Base-by-base conservation (phyloP, 257 asterid genomes). In the Penstemon eatonii region DNA sequence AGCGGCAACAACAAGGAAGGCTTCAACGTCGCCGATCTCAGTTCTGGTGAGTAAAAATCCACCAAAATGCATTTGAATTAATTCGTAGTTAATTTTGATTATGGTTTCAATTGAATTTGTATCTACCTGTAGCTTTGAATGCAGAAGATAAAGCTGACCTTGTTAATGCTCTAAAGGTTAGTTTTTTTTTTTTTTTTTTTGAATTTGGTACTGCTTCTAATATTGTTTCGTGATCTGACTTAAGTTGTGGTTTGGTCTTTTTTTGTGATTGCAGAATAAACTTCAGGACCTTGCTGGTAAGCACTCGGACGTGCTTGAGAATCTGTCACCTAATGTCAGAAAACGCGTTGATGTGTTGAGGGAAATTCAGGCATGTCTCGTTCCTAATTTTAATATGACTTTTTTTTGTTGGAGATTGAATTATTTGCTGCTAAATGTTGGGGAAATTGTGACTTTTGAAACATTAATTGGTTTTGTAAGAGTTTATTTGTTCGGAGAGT, bases 131-230 rank as follows among this genome's bases (percentile, higher is more conserved):
- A 87, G 96, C 92, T 73, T 59, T 90, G 79, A 83, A 80, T 67
- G 80, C 94, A 7, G 96, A 71, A 44, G 89, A 79, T 53, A 87
- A 81, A 68, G 89, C 86, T 36, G 94, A 82, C 84, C 84, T 90
- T 53, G 96, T 88, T 53, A 84, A 80, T 78, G 94, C 86, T 42
- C 87, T 90, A 15, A 88, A 90, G 83, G 97, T 87, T 42, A 25
- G 33, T 25, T 1, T 18, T 49, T 4, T 6, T 41, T 43, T 12
- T n/a, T n/a, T n/a, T n/a, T n/a, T n/a, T n/a, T n/a, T n/a, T n/a
- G n/a, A n/a, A n/a, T 1, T 33, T 37, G 5, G 33, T 38, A 3
- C 2, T n/a, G 11, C 12, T 38, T 10, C 19, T 19, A 11, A 3
- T 56, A 25, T 1, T 10, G 19, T 38, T 37, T 9, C 10, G 64